Conservation (phyloP, 2,329 filamentous ascomycete species). For the Ramularia endophylla region DNA sequence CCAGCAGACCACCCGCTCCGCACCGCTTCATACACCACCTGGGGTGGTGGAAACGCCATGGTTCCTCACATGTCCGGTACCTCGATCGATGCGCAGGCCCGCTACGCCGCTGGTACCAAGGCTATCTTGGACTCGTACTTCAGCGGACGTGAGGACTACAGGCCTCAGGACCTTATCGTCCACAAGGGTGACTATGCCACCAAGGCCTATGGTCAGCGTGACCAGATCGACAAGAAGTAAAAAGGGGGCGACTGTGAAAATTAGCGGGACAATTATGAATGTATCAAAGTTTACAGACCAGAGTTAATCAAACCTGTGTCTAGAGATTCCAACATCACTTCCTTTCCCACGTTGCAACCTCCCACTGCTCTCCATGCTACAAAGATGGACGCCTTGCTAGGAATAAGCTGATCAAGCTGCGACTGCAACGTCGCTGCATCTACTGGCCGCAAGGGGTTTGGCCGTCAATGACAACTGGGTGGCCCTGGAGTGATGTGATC, state of each 20-base stretch:
- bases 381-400: too few relatives aligned
- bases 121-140: constrained; percentile 88
- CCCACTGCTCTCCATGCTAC: too few relatives aligned
- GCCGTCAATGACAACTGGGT: too few relatives aligned
- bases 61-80: constrained; percentile 99
- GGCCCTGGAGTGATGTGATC: too few relatives aligned
- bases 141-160: constrained; percentile 79
- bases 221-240: constrained; percentile 13
- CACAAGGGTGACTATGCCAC: constrained; percentile 88
- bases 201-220: constrained; percentile 76
- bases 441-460: too few relatives aligned
- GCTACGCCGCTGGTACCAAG: constrained; percentile 59
- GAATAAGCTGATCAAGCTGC: too few relatives aligned
- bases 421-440: too few relatives aligned
- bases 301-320: too few relatives aligned
- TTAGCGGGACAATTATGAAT: neutral
- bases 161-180: constrained; percentile 84
- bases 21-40: constrained; percentile 78
- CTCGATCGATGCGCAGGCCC: constrained; percentile 94
- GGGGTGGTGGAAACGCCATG: constrained; percentile 97
- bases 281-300: neutral
- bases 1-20: constrained; percentile 89
- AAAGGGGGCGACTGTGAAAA: constrained; percentile 1
- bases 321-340: too few relatives aligned
- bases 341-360: too few relatives aligned